These are phyloP conservation scores for Penicillium aurantiogriseum DNA, from an alignment of 2,329 filamentous ascomycete genomes.

Conservation along the genomic window DNA sequence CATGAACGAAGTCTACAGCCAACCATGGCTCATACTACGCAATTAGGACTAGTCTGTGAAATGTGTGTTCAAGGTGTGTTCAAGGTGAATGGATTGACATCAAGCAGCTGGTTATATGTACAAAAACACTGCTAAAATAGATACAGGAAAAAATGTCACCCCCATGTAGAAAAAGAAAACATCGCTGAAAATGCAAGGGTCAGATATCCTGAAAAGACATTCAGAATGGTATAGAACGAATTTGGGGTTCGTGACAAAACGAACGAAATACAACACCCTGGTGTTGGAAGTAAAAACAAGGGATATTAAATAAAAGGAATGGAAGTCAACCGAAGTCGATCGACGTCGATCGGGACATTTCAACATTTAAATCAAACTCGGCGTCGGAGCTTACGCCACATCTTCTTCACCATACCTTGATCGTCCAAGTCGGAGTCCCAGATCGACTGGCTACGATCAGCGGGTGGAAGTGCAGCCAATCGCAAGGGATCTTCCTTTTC, in stretches of 20 bases:
- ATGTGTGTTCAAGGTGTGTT: not conserved
- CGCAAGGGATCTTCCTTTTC: conserved; percentile 56
- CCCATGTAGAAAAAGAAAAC: not conserved
- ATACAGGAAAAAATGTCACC: conserved; percentile 3
- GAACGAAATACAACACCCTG: not conserved
- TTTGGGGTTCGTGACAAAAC: conserved; percentile 3
- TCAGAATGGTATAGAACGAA: conserved; percentile 1
- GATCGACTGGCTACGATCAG: conserved; percentile 43
- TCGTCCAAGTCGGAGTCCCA: conserved; percentile 46
- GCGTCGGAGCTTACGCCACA: conserved; percentile 45
- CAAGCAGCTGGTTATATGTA: conserved; percentile 13
- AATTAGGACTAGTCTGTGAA: not conserved
- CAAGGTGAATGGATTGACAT: not conserved
- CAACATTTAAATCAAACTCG: conserved; percentile 15
- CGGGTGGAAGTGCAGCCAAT: conserved; percentile 52
- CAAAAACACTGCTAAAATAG: conserved; percentile 10
- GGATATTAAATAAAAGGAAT: not conserved
- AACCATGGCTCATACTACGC: not conserved
- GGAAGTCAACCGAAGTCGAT: not conserved
- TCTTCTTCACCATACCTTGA: conserved; percentile 42
- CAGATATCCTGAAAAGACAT: conserved; percentile 2
- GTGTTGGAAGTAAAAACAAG: not conserved
- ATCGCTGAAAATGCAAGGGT: conserved; percentile 1
- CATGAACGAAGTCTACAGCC: not conserved
- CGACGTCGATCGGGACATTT: not conserved